Percentiles rank a stretch among this genome's conserved stretches.
Conservation (phyloP, 352 stramenopile genomes). For the Globisporangium paroecandrum region DNA sequence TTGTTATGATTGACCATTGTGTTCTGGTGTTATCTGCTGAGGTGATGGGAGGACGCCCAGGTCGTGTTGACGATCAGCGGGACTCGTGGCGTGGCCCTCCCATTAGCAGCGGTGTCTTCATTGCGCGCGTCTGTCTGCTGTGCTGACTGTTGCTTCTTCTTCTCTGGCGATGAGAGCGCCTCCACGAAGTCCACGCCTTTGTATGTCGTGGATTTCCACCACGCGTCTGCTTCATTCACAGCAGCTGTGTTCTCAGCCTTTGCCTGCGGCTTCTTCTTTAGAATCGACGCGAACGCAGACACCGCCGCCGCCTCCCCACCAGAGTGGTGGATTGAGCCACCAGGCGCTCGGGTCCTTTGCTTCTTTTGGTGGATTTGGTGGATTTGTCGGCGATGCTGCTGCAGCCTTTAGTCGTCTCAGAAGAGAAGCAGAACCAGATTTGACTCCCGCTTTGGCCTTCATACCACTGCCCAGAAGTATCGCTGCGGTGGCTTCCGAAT, state of each 20-base stretch:
- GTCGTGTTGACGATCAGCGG: slow-evolving; percentile 40
- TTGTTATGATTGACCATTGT: neutral
- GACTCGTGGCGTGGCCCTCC: slow-evolving; percentile 22
- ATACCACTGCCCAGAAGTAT: slow-evolving; percentile 5
- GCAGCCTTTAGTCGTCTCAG: slow-evolving; percentile 7
- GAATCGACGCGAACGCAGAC: slow-evolving; percentile 18
- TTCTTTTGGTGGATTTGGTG: neutral
- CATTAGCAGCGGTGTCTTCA: neutral
- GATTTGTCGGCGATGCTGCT: slow-evolving; percentile 1
- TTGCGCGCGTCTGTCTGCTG: slow-evolving; percentile 3
- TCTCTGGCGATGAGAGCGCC: slow-evolving; percentile 20
- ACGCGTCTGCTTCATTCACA: slow-evolving; percentile 32
- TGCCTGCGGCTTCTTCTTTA: slow-evolving; percentile 26
- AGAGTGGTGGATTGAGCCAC: slow-evolving; percentile 61
- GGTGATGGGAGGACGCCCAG: slow-evolving; percentile 28
- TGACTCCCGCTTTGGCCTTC: slow-evolving; percentile 5
- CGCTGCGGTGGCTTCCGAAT: slow-evolving; percentile 17
- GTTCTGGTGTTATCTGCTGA: slow-evolving; percentile 1
- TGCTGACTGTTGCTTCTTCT: slow-evolving; percentile 18
- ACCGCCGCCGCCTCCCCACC: slow-evolving; percentile 42
- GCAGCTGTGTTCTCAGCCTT: neutral
- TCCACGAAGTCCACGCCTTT: slow-evolving; percentile 69
- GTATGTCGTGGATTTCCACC: slow-evolving; percentile 72
- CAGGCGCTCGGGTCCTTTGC: slow-evolving; percentile 35
- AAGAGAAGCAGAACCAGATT: neutral